Conservation (phyloP, 345 rosid species). For the Ceriops tagal region DNA sequence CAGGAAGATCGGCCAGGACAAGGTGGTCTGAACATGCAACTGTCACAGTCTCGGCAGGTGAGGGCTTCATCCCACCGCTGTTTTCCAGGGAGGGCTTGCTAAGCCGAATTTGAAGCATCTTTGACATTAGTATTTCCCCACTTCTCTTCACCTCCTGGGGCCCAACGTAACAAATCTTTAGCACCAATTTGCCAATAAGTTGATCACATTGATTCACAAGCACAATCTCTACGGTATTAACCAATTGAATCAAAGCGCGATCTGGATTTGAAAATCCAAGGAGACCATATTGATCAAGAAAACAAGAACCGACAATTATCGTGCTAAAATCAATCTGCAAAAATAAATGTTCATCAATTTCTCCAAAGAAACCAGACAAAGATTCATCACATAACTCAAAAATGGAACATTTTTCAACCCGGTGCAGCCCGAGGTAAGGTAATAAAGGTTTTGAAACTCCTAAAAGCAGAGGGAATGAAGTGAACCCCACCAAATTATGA, state of each 20-base stretch:
- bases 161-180: not conserved
- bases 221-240: not conserved
- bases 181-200: not conserved
- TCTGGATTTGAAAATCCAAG: no score
- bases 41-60: constrained; percentile 68
- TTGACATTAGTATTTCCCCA: constrained; percentile 1
- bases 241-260: no score
- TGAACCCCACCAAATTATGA: not conserved
- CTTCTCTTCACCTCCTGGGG: not conserved
- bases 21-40: constrained; percentile 97
- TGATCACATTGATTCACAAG: not conserved
- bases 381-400: not conserved
- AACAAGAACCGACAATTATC: no score
- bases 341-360: no score
- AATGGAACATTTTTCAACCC: not conserved
- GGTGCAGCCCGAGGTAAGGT: not conserved
- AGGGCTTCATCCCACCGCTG: constrained; percentile 41
- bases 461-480: not conserved
- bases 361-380: not conserved
- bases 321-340: no score
- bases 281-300: no score
- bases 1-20: constrained; percentile 94
- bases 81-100: constrained; percentile 56
- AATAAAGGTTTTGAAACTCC: not conserved
- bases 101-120: constrained; percentile 85